Evolutionary conservation across 176 grass and related monocot species (phyloP).

Genomic region (Ampelocalamus luodianensis): DNA sequence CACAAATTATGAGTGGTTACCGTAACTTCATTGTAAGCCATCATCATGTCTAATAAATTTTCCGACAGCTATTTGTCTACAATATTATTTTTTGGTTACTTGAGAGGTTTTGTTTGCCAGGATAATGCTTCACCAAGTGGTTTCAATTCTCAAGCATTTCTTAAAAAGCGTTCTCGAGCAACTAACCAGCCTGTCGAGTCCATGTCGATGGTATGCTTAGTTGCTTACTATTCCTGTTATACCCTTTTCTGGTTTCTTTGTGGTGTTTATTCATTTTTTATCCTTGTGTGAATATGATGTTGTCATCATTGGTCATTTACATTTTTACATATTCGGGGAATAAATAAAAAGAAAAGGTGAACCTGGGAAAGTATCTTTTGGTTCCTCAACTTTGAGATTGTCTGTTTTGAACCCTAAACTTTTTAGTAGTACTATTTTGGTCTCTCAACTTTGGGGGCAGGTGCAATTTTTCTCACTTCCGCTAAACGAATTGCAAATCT

Average conservation of each 20-base stretch:
- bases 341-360: constrained; percentile 9
- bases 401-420: constrained; percentile 26
- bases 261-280: background rate
- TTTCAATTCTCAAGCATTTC: constrained; percentile 99
- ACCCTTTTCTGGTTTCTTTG: constrained; percentile 34
- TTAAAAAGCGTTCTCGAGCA: constrained; percentile 91
- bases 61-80: constrained; percentile 26
- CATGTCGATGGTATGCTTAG: constrained; percentile 91
- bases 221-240: constrained; percentile 14
- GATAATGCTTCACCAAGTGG: constrained; percentile 81
- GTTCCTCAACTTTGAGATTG: constrained; percentile 33
- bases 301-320: constrained; percentile 36
- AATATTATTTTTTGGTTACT: constrained; percentile 33
- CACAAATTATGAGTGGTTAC: constrained; percentile 91
- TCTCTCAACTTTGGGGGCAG: background rate
- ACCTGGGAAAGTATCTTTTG: constrained; percentile 34
- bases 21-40: constrained; percentile 98
- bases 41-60: constrained; percentile 44
- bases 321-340: constrained; percentile 20
- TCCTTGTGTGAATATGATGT: constrained; percentile 12
- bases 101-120: constrained; percentile 44
- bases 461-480: background rate
- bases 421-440: constrained; percentile 22
- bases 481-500: background rate
- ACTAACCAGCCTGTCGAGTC: constrained; percentile 86